Base-by-base conservation (phyloP, 495 filamentous ascomycete species). In the Apodospora peruviana region DNA sequence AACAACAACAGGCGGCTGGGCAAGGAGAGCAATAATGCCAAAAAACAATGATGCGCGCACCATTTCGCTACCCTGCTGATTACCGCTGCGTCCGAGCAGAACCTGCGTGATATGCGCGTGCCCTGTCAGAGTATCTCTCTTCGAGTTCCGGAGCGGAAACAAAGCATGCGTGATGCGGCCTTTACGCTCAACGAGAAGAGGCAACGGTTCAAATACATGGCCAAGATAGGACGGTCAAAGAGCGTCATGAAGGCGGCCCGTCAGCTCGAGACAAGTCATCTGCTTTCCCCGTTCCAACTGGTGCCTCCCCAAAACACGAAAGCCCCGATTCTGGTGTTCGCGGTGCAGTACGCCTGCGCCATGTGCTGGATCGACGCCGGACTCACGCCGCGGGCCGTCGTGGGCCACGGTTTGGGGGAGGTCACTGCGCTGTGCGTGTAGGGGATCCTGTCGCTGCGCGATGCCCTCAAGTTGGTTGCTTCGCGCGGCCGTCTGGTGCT, bases 351-450 rank as follows among this genome's bases (percentile, higher is more conserved):
- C 45, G 54, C 76, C 1, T 67, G 55, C 39, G 77, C 77, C 0
- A 62, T 54, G 14, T 54, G 61, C 22, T 82, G 77, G 77, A 64
- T 82, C 3, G 73, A 73, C 19, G 70, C 56, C 29, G 72, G 77
- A 25, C 12, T 55, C 47, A 34, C n/a, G 11, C 40, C 32, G 3
- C 43, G 5, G 2, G 23, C 11, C 16, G 2, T 36, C 9, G 22
- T 29, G 10, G 29, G 37, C 7, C 24, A 22, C 19, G 47, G 43
- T 17, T 23, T 50, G 18, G 41, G 56, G 2, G 38, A 40, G 53
- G 47, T 66, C 16, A 62, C 56, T 49, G 42, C 62, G 36, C 38
- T 51, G 0, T 38, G n/a, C 11, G 42, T 70, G 0, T 50, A 55
- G 2, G 62, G 65, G 1, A 45, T 46, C 1, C 51, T 67, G 0